Evolutionary conservation across 805 yeast genomes (phyloP).

Genomic region (Starmera dryadoides): DNA sequence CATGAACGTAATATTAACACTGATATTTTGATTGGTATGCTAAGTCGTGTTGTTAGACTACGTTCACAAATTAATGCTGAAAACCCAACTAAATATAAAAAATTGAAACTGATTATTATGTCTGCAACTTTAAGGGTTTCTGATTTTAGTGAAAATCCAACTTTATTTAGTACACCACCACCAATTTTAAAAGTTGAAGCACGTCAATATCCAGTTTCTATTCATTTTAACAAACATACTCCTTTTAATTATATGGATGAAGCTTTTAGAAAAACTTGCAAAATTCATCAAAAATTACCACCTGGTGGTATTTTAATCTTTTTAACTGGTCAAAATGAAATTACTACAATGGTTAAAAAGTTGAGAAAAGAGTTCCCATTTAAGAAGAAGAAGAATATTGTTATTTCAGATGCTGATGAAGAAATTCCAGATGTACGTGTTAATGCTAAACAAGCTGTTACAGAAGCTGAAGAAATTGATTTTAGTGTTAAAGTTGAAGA

Average conservation of each 20-base stretch:
- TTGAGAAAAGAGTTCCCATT: constrained; percentile 66
- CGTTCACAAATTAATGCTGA: constrained; percentile 47
- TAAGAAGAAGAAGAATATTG: constrained; percentile 14
- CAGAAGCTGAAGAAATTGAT: constrained; percentile 87
- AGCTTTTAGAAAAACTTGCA: constrained; percentile 75
- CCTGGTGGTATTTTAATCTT: constrained; percentile 92
- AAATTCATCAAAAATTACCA: constrained; percentile 81
- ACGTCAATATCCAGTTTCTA: constrained; percentile 88
- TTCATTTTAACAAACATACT: constrained; percentile 83
- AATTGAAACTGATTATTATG: constrained; percentile 84
- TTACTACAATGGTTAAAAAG: constrained; percentile 63
- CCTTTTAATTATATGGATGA: constrained; percentile 76
- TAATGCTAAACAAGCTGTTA: constrained; percentile 51
- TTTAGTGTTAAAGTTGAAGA: constrained; percentile 43
- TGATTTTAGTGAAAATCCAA: constrained; percentile 80
- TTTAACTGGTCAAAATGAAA: constrained; percentile 93
- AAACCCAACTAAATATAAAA: constrained; percentile 43
- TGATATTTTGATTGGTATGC: constrained; percentile 90
- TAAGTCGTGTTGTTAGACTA: constrained; percentile 75
- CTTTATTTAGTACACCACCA: constrained; percentile 65
- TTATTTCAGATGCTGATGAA: constrained; percentile 14
- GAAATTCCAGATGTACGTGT: constrained; percentile 39
- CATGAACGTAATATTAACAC: constrained; percentile 96
- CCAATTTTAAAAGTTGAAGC: constrained; percentile 89
- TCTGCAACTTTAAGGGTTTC: constrained; percentile 93